Conservation (phyloP, 805 yeast species). For the Saccharomycopsis sp. region DNA sequence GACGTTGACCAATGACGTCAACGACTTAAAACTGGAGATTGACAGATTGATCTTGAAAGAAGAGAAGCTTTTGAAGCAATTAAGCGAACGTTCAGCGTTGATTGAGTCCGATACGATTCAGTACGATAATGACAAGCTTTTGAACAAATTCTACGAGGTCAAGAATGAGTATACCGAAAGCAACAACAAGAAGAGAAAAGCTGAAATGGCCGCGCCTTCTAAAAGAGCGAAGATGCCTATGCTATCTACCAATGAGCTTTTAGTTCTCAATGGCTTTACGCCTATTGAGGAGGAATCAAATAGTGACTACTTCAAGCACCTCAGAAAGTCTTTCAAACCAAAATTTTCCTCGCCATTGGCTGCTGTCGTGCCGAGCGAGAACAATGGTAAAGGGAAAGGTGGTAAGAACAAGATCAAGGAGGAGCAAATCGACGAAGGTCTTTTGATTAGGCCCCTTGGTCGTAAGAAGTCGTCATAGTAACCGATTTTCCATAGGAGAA, state of each 20-base stretch:
- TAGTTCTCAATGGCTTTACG: slow-evolving; percentile 8
- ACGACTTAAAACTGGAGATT: slow-evolving; percentile 9
- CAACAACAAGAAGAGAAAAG: background rate
- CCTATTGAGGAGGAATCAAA: slow-evolving; percentile 3
- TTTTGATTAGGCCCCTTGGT: background rate
- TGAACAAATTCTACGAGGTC: background rate
- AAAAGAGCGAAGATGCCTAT: background rate
- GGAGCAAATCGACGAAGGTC: background rate
- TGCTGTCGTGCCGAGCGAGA: background rate
- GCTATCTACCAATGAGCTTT: slow-evolving; percentile 12
- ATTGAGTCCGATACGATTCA: background rate
- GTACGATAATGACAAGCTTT: background rate
- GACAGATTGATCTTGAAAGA: slow-evolving; percentile 18
- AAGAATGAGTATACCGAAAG: background rate
- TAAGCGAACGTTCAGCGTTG: background rate
- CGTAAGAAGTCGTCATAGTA: background rate
- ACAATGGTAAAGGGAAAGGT: background rate
- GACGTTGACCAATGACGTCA: slow-evolving; percentile 16
- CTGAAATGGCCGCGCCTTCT: background rate
- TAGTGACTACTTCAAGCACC: background rate
- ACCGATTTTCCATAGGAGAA: background rate
- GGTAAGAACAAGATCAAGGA: background rate
- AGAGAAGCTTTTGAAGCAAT: slow-evolving; percentile 4
- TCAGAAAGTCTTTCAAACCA: background rate
- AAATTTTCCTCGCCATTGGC: background rate